Evolutionary conservation across 2,329 filamentous ascomycete genomes (phyloP).

Genomic region (Neofusicoccum kwambonambiense): DNA sequence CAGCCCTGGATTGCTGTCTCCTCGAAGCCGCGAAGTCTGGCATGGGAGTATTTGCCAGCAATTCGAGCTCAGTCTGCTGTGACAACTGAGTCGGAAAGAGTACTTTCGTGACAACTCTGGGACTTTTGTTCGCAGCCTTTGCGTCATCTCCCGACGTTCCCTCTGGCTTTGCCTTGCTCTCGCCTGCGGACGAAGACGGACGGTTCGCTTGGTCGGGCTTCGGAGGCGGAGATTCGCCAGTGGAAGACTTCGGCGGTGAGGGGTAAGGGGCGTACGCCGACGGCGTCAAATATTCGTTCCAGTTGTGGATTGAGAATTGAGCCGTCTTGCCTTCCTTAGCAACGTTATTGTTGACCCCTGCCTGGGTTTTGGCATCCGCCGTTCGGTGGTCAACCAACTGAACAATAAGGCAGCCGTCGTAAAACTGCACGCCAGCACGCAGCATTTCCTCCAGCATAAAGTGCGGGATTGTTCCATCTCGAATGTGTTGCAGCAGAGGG

Average conservation of each 20-base stretch:
- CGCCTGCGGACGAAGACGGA: slow-evolving; percentile 25
- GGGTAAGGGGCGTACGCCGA: slow-evolving; percentile 79
- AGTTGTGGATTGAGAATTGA: slow-evolving; percentile 87
- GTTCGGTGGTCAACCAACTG: slow-evolving; percentile 88
- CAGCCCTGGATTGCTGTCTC: slow-evolving; percentile 48
- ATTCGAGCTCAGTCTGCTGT: slow-evolving; percentile 70
- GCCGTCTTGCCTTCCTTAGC: slow-evolving; percentile 59
- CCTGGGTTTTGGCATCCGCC: slow-evolving; percentile 57
- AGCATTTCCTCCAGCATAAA: slow-evolving; percentile 81
- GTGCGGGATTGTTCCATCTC: slow-evolving; percentile 76
- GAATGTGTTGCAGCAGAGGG: slow-evolving; percentile 74
- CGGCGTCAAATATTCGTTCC: slow-evolving; percentile 84
- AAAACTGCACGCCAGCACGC: slow-evolving; percentile 72
- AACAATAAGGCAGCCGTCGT: slow-evolving; percentile 93
- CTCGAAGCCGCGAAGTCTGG: slow-evolving; percentile 50
- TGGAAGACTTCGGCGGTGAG: slow-evolving; percentile 21
- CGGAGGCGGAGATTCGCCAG: slow-evolving; percentile 23
- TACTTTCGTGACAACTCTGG: slow-evolving; percentile 61
- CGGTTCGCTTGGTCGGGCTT: slow-evolving; percentile 25
- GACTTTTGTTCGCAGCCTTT: slow-evolving; percentile 46
- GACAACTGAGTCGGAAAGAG: slow-evolving; percentile 80
- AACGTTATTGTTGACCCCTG: slow-evolving; percentile 43
- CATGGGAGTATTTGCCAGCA: slow-evolving; percentile 70
- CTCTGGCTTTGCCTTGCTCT: slow-evolving; percentile 22
- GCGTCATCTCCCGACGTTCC: background rate